A percentile compares a stretch with the other conserved stretches of the same genome.
These are phyloP conservation scores for Talaromyces adpressus DNA, from an alignment of 495 filamentous ascomycete species.

Conservation along the genomic window DNA sequence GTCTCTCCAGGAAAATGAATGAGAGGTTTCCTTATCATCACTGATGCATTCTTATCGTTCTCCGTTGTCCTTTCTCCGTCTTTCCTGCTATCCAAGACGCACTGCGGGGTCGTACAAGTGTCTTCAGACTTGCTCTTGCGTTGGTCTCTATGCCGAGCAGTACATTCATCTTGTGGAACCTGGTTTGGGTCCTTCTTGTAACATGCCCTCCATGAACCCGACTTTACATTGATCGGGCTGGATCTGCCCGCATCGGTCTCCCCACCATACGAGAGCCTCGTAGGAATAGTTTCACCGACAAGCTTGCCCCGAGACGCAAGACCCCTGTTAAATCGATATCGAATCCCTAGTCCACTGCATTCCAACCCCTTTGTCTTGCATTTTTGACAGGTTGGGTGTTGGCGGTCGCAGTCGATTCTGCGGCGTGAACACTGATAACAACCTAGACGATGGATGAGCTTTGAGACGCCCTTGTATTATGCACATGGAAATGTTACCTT, in stretches of 20 bases:
- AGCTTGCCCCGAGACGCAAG: slow-evolving; percentile 9
- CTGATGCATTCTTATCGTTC: neutral
- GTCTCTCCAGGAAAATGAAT: neutral
- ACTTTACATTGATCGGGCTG: neutral
- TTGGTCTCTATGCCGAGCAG: neutral
- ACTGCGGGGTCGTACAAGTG: neutral
- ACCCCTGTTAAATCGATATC: slow-evolving; percentile 9
- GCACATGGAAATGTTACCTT: neutral
- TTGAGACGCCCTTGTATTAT: neutral
- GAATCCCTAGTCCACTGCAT: slow-evolving; percentile 9
- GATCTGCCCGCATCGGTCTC: neutral
- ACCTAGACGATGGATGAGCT: slow-evolving; percentile 1
- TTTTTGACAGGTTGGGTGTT: slow-evolving; percentile 9
- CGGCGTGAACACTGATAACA: slow-evolving; percentile 14
- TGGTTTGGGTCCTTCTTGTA: neutral
- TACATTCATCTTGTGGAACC: neutral
- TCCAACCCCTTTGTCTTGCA: slow-evolving; percentile 5
- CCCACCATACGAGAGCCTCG: neutral
- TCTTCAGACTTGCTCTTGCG: neutral
- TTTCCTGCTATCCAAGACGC: neutral
- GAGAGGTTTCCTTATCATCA: neutral
- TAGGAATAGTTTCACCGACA: neutral
- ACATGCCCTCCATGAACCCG: neutral
- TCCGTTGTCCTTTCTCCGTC: neutral
- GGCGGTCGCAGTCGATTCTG: slow-evolving; percentile 11